phyloP scores from a whole-genome alignment of 768 basidiomycete genomes.

The Tulasnella sp. region DNA sequence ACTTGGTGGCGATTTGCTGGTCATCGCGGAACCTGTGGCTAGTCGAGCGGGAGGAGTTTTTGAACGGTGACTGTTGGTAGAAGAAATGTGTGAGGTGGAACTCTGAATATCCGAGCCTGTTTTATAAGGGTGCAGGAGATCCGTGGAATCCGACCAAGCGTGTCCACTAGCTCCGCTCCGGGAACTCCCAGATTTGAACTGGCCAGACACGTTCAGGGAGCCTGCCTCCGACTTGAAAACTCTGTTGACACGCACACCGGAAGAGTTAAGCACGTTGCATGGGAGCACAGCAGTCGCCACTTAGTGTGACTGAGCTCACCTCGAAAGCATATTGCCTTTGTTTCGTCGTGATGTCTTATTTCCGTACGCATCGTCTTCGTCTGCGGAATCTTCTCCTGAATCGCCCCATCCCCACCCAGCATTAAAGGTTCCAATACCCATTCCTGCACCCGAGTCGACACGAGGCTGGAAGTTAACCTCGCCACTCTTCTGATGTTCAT shows the following conservation, averaged over 20 bases:
- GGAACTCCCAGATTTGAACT: constrained; percentile 14
- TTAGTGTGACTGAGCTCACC: not conserved
- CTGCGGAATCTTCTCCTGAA: not conserved
- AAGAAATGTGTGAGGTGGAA: not conserved
- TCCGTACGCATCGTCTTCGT: constrained; percentile 10
- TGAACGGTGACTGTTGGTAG: not conserved
- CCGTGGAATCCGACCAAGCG: constrained; percentile 12
- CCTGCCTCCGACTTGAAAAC: constrained; percentile 19
- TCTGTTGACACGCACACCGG: not conserved
- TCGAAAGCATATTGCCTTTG: constrained; percentile 7
- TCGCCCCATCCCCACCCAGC: constrained; percentile 14
- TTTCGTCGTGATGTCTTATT: constrained; percentile 1
- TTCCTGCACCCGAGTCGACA: not conserved
- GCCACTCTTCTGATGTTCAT: not conserved
- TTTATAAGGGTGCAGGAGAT: constrained; percentile 18
- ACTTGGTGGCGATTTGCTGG: not conserved
- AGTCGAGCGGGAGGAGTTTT: constrained; percentile 2
- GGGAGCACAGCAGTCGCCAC: not conserved
- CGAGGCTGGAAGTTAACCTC: constrained; percentile 2
- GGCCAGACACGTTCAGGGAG: constrained; percentile 14
- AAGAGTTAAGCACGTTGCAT: constrained; percentile 3
- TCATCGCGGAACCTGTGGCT: not conserved
- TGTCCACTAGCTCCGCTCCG: not conserved
- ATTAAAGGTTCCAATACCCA: constrained; percentile 18
- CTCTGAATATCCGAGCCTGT: not conserved